Base-by-base conservation (phyloP, 441 rosid genomes). In the Raphanus hybrid region DNA sequence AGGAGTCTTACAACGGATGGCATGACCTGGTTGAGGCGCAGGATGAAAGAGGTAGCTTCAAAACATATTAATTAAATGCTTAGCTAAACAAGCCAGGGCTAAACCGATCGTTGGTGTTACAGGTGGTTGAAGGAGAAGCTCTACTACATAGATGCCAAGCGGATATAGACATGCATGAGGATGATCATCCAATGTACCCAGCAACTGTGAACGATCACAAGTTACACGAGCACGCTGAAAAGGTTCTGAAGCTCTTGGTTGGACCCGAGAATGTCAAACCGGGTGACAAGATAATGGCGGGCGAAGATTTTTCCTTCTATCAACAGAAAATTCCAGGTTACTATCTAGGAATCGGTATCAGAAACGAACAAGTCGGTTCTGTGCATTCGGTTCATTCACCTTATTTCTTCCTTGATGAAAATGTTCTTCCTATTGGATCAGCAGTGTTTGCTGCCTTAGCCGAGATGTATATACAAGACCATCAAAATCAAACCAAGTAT, bases 291-390 rank as follows among this genome's bases (percentile, higher is more conserved):
- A 67, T 86, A 45, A 87, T 91, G 94, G 94, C 87, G 0, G 96
- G 97, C 1, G 97, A 92, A 81, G 97, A 92, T 78, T 94, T 94
- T 55, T 86, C 96, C 41, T 91, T 92, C 82, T 92, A 89, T 73
- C 94, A 88, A 82, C 87, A 92, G 73, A 6, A 14, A 77, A 85
- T 92, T 71, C 97, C 96, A 4, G 98, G 97, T 68, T 86, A 84
- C 70, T 85, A 85, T 87, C 68, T 91, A 8, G 39, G 81, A 78
- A 81, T 94, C 16, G 98, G 97, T 70, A 92, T 89, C 15, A 77
- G 83, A 82, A 89, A 90, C n/a, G 86, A 92, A 78, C 82, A 85
- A 11, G 64, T 83, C 34, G 97, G 96, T 37, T 85, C 93, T 15
- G 74, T 87, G 73, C 90, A 89, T 79, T 67, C 88, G 5, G 87